Percentiles rank a stretch among this genome's conserved stretches.
Evolutionary conservation across 1,284 basidiomycete species (phyloP).

Genomic region (Apiotrichum sp.): DNA sequence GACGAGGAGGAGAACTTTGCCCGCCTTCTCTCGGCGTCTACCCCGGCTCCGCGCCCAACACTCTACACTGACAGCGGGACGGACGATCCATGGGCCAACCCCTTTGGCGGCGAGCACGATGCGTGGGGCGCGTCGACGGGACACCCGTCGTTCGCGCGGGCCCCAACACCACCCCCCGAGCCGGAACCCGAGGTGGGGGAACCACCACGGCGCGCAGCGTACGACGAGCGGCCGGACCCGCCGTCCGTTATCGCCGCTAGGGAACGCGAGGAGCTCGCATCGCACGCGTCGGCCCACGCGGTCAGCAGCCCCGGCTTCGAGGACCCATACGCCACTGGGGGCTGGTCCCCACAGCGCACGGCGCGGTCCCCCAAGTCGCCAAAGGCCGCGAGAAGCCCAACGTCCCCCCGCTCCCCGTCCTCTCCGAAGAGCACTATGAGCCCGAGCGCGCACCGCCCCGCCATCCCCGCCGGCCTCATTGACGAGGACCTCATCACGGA

Average conservation of each 20-base stretch:
- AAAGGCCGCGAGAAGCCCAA: background rate
- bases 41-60: constrained; percentile 24
- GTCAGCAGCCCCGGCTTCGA: background rate
- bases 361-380: background rate
- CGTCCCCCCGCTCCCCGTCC: background rate
- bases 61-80: constrained; percentile 17
- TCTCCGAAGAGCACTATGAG: constrained; percentile 6
- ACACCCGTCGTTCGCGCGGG: background rate
- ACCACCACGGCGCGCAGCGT: background rate
- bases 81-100: constrained; percentile 46
- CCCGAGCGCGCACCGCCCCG: background rate
- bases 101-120: constrained; percentile 32
- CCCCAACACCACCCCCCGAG: background rate
- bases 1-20: constrained; percentile 43
- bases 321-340: constrained; percentile 1
- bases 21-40: constrained; percentile 36
- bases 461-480: constrained; percentile 24
- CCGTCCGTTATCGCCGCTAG: constrained; percentile 41
- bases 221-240: constrained; percentile 24
- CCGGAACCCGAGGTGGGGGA: background rate
- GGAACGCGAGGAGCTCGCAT: constrained; percentile 24
- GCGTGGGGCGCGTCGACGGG: constrained; percentile 8
- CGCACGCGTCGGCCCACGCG: background rate
- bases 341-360: background rate
- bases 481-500: constrained; percentile 41